phyloP scores from a whole-genome alignment of 306 rosid species.

The Castanea mollissima region DNA sequence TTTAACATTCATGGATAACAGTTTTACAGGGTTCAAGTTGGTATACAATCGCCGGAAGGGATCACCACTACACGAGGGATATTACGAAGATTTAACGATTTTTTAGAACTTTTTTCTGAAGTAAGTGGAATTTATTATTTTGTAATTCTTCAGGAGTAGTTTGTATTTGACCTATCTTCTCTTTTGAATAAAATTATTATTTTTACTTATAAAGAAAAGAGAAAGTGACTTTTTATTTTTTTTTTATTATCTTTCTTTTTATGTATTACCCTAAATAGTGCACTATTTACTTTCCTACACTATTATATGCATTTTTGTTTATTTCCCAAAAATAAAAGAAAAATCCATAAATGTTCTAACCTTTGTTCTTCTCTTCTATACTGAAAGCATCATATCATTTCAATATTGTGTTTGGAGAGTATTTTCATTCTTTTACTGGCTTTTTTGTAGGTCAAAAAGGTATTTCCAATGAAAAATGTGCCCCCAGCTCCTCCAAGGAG shows the following conservation, averaged over 20 bases:
- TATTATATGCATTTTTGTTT: background rate
- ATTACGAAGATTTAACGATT: slow-evolving; percentile 78
- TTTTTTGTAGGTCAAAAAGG: slow-evolving; percentile 58
- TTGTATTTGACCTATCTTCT: too few relatives aligned
- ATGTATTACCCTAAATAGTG: background rate
- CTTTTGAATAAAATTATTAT: background rate
- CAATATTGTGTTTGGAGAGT: background rate
- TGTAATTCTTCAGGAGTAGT: too few relatives aligned
- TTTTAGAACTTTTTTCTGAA: slow-evolving; percentile 60
- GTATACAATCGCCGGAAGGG: slow-evolving; percentile 79
- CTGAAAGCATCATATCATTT: background rate
- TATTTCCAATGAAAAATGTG: slow-evolving; percentile 57
- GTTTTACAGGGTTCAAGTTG: slow-evolving; percentile 90
- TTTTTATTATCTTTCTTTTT: background rate
- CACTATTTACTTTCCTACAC: background rate
- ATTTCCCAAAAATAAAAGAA: background rate
- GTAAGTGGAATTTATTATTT: slow-evolving; percentile 38
- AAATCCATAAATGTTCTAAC: background rate
- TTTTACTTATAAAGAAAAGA: too few relatives aligned
- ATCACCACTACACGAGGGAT: slow-evolving; percentile 58
- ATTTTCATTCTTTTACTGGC: slow-evolving; percentile 9
- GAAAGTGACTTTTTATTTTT: too few relatives aligned
- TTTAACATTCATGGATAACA: slow-evolving; percentile 37
- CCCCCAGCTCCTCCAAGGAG: slow-evolving; percentile 81
- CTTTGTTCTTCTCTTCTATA: background rate